Base-by-base conservation (phyloP, 805 yeast genomes). In the Candida maltosa region DNA sequence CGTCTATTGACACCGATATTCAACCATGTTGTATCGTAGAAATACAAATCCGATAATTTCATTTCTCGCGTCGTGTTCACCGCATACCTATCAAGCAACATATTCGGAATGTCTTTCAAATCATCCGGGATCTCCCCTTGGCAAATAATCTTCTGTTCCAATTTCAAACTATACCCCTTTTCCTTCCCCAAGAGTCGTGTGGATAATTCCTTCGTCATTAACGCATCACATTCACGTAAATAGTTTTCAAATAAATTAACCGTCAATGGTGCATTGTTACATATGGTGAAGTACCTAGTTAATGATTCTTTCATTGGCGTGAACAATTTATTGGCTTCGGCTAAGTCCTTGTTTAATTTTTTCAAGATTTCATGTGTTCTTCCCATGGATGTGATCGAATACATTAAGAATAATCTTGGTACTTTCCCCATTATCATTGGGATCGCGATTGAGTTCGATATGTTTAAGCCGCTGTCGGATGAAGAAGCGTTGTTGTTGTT, bases 21-120 rank as follows among this genome's bases (percentile, higher is more conserved):
- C 12, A 85, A 61, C 94, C 94, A 85, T 18, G 68, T 65, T 1
- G 79, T 77, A 45, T 83, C 78, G 48, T 80, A 76, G 42, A 80
- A 77, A 47, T 74, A 82, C 18, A 87, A 47, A 6, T 70, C 75
- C 2, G 81, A 68, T 1, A 73, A 59, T 42, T 75, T 70, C 17
- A 72, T 61, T 17, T 69, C 75, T 5, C 74, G 65, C 19, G 57
- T 53, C 12, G 71, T 55, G 29, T 60, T 57, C 10, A 62, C 60
- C 11, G 66, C 54, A 48, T 71, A 78, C n/a, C 70, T 66, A 5
- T 69, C 73, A 34, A 80, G 55, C 8, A 80, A 51, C 9, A 69
- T 55, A 37, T 60, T 45, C 40, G 73, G 60, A 33, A 73, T 53
- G 32, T 67, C 62, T 30, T 52, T 35, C 42, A 69, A 49, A 26